A percentile compares a stretch with the other conserved stretches of the same genome.
phyloP scores from a whole-genome alignment of 257 asterid genomes.

The Penstemon barbatus region DNA sequence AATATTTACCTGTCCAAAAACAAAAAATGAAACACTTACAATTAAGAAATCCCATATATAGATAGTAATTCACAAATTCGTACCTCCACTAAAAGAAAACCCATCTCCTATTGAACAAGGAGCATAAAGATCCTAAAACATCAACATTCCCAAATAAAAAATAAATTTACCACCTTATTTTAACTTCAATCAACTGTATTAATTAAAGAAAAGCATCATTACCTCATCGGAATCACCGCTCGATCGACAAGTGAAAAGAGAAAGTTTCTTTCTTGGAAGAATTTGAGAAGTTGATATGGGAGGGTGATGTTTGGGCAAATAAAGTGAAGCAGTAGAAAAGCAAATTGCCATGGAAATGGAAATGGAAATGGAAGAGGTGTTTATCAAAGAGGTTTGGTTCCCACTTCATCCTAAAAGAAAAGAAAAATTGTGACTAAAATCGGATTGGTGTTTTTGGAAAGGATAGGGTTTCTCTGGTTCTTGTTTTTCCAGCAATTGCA shows the following conservation, averaged over 20 bases:
- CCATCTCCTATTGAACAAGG: conserved; percentile 83
- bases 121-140: conserved; percentile 71
- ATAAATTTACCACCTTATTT: neutral
- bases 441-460: conserved; percentile 9
- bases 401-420: neutral
- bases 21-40: neutral
- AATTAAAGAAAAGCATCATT: neutral
- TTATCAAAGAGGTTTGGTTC: conserved; percentile 28
- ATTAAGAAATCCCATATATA: neutral
- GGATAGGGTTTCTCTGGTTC: conserved; percentile 68
- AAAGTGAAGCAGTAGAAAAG: conserved; percentile 35
- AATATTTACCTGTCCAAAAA: conserved; percentile 66
- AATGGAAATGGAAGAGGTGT: conserved; percentile 5
- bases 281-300: conserved; percentile 29
- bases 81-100: conserved; percentile 94
- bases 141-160: neutral
- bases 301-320: conserved; percentile 31
- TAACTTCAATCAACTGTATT: neutral
- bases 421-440: conserved; percentile 14
- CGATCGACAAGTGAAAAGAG: conserved; percentile 44
- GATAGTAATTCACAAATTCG: conserved; percentile 7
- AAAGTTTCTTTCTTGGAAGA: conserved; percentile 29
- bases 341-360: conserved; percentile 56
- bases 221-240: conserved; percentile 60
- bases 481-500: conserved; percentile 27